A percentile compares a stretch with the other conserved stretches of the same genome.
Conservation (phyloP, 2,329 filamentous ascomycete genomes). For the Aspergillus thermomutatus region DNA sequence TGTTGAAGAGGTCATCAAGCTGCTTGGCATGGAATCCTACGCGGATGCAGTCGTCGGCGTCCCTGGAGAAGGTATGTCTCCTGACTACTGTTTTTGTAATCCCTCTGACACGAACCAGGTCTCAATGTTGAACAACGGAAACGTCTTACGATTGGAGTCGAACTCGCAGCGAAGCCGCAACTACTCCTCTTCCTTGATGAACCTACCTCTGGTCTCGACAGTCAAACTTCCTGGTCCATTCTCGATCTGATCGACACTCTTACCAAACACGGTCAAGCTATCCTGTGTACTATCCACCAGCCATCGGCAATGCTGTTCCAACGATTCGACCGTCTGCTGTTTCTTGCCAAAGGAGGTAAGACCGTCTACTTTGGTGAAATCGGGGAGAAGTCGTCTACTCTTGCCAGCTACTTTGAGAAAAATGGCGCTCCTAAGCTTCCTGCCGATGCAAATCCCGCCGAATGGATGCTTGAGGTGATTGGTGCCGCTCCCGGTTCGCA, state of each 20-base stretch:
- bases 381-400: slow-evolving; percentile 54
- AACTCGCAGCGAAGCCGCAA: slow-evolving; percentile 86
- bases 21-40: slow-evolving; percentile 86
- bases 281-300: slow-evolving; percentile 97
- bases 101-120: slow-evolving; percentile 27
- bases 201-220: slow-evolving; percentile 90
- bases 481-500: slow-evolving; percentile 61
- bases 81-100: background rate
- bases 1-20: slow-evolving; percentile 84
- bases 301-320: slow-evolving; percentile 95
- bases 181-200: slow-evolving; percentile 91
- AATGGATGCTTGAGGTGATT: slow-evolving; percentile 66
- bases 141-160: slow-evolving; percentile 91
- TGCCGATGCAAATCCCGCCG: slow-evolving; percentile 66
- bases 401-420: slow-evolving; percentile 62
- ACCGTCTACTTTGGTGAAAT: slow-evolving; percentile 70
- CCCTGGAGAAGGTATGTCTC: slow-evolving; percentile 68
- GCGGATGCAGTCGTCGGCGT: slow-evolving; percentile 89
- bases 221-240: slow-evolving; percentile 91
- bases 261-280: slow-evolving; percentile 82
- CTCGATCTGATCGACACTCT: slow-evolving; percentile 84
- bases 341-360: slow-evolving; percentile 62
- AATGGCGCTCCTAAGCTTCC: slow-evolving; percentile 61
- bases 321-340: slow-evolving; percentile 66
- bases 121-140: slow-evolving; percentile 63